Conservation (phyloP, 202 grass and related monocot species). For the Zoysia matrella region DNA sequence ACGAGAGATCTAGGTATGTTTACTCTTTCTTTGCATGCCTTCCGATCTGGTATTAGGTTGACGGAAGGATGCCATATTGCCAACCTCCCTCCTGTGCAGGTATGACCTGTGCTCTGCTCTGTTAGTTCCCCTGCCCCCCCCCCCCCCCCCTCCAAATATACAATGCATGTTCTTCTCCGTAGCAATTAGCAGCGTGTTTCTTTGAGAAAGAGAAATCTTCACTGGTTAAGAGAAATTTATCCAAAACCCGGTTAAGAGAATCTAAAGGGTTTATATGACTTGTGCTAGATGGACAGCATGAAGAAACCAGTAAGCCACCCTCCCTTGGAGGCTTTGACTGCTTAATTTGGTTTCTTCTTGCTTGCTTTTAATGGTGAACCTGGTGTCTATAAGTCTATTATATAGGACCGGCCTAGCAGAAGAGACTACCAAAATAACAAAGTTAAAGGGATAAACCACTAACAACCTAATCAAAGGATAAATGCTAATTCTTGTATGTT, state of each 20-base stretch:
- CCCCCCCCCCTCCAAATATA: not conserved
- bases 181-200: not conserved
- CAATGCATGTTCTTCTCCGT: not conserved
- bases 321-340: too few relatives aligned
- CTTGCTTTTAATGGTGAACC: too few relatives aligned
- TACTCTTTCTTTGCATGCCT: not conserved
- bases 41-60: not conserved
- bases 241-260: not conserved
- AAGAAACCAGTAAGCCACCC: too few relatives aligned
- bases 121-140: not conserved
- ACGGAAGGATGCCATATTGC: not conserved
- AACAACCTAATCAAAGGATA: too few relatives aligned
- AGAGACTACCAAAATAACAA: too few relatives aligned
- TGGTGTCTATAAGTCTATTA: too few relatives aligned
- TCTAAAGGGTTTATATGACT: too few relatives aligned
- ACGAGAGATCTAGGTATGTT: constrained; percentile 9
- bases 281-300: not conserved
- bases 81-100: not conserved
- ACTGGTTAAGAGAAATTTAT: not conserved
- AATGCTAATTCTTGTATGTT: too few relatives aligned
- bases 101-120: not conserved
- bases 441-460: too few relatives aligned
- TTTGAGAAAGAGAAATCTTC: not conserved
- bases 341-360: too few relatives aligned
- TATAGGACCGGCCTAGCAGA: too few relatives aligned